Base-by-base conservation (phyloP, 148 eudicot genomes). In the Mesembryanthemum crystallinum region DNA sequence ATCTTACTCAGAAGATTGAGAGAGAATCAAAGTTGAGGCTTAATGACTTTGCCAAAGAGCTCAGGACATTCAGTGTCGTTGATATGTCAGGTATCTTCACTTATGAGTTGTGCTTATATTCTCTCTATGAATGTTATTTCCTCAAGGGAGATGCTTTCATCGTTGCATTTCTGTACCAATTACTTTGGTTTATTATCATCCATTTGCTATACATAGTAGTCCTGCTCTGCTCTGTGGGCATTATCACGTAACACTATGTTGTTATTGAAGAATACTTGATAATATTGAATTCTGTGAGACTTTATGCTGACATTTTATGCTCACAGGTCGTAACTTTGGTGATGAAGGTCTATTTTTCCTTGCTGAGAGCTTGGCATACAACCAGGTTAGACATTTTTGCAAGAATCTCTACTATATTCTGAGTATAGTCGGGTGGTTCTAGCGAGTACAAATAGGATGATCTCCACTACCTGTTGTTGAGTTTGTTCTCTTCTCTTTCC, bases 321-420 rank as follows among this genome's bases (percentile, higher is more conserved):
- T 83, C 67, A 67, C 84, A 95, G 99, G 98, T 64, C 82, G 87
- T 49, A 85, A 88, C 73, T 91, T 95, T 81, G 99, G 99, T 59
- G 91, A 95, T 82, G 97, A 91, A 64, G 99, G 99, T 42, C 81
- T 95, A 29, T 85, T 87, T 81, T 90, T 89, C 75, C 92, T 95
- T 71, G 99, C 97, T 67, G 96, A 92, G 85, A 88, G 91, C 85
- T 83, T 95, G 80, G 99, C 91, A 25, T 92, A 95, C 81, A 95
- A 95, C 77, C 91, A 89, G 96, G 99, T 90, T 67, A 74, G 82
- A 23, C 51, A 15, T n/a, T 33, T 17, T 45, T 20, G 0, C 13
- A 8, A 18, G 72, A 28, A 29, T 62, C n/a, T 27, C 5, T 3
- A 30, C 33, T 25, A 20, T 43, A 43, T 18, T 51, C 1, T 32